Evolutionary conservation across 2,329 filamentous ascomycete genomes (phyloP), one percentile per base, ranked within the genome.

Genomic region (Pseudogymnoascus sp.): DNA sequence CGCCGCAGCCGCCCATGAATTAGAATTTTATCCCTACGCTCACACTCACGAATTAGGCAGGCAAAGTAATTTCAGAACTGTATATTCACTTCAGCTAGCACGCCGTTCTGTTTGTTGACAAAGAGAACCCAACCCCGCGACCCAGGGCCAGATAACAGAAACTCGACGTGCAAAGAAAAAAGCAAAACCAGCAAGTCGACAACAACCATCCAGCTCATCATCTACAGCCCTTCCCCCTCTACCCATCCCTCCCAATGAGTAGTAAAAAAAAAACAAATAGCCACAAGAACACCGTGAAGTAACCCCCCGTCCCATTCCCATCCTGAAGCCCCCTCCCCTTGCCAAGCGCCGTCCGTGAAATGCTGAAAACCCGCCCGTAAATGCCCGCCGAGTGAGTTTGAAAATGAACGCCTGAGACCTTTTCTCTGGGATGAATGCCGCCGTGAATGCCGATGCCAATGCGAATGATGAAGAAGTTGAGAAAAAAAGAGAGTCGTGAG

Each of bases 371-470:
- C 49, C 7, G 28, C 49, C 28, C 28, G 28, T 11, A 56, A 34
- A 56, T 56, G 49, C 49, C 49, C 6, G 49, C 28, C 49, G 49
- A 14, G 28, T 56, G 28, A 18, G 25, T 6, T 34, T 53, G 46
- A 53, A 56, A 53, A 16, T 4, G 3, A 56, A 56, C 49, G 28
- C 49, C 49, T 21, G 49, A 34, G 49, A 56, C 43, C 43, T n/a
- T 56, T 56, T 56, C 49, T 18, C 49, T 56, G n/a, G 49, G 49
- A 36, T 56, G 28, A 56, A 56, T 56, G 49, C 42, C 25, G 49
- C 42, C 25, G 43, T 31, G 46, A 28, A 53, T 53, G 46, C 23
- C 14, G 49, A 56, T 56, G 21, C 21, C 21, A 28, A 56, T 56
- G 49, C 28, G n/a, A 25, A 56, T 34, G 46, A 56, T 56, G 28